A percentile compares a stretch with the other conserved stretches of the same genome.
These are phyloP conservation scores for Termitomyces sp. DNA, from an alignment of 768 basidiomycete genomes.

Conservation along the genomic window DNA sequence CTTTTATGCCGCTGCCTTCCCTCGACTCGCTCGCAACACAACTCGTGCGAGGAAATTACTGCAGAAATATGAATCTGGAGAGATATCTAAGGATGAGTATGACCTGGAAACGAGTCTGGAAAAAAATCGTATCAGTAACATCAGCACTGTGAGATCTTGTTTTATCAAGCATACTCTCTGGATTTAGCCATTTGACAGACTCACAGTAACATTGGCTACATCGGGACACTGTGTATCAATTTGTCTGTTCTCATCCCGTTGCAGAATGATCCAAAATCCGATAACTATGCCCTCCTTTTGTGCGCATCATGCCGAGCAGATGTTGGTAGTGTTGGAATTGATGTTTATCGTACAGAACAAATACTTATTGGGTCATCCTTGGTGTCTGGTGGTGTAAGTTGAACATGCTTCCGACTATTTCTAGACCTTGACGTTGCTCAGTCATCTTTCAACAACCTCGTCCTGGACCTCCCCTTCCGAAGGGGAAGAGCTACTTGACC, in stretches of 20 bases:
- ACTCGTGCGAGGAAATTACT: conserved; percentile 49
- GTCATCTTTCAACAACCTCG: conserved; percentile 85
- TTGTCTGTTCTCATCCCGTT: conserved; percentile 66
- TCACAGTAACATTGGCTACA: conserved; percentile 75
- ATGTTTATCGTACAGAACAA: conserved; percentile 40
- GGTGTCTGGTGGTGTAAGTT: conserved; percentile 87
- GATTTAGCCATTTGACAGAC: conserved; percentile 32
- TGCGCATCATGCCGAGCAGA: conserved; percentile 26
- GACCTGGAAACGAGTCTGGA: conserved; percentile 73
- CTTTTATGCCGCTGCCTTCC: conserved; percentile 76
- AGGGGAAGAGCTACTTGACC: conserved; percentile 69
- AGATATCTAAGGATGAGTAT: conserved; percentile 56
- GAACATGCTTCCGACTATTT: neutral
- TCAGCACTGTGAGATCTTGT: conserved; percentile 59
- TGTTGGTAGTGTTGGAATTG: neutral
- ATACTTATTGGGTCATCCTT: conserved; percentile 68
- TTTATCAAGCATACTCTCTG: neutral
- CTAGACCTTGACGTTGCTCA: conserved; percentile 17
- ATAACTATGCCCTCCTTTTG: conserved; percentile 73
- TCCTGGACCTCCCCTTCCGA: conserved; percentile 73
- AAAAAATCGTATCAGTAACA: conserved; percentile 82
- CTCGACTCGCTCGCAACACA: conserved; percentile 77
- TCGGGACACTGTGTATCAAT: conserved; percentile 59
- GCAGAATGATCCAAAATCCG: conserved; percentile 48
- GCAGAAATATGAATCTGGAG: conserved; percentile 51